Evolutionary conservation across 352 stramenopile genomes (phyloP).

Genomic region (Phytophthora tentaculata): DNA sequence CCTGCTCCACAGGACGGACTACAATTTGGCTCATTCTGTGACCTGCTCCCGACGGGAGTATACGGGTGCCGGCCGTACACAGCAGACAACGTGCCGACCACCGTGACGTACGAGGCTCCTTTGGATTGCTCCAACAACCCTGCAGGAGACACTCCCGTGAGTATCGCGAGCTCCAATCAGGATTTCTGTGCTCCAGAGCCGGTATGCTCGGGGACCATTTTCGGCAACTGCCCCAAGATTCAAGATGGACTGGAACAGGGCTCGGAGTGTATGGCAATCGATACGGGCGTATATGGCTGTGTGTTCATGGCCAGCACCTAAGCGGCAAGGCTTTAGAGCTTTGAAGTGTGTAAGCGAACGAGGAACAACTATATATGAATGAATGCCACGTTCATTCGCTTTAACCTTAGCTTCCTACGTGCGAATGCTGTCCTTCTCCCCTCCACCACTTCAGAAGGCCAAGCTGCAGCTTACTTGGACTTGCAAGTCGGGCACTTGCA

Average conservation of each 20-base stretch:
- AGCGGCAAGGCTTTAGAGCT: conserved; percentile 1
- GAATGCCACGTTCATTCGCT: conserved; percentile 10
- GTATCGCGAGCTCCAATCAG: conserved; percentile 19
- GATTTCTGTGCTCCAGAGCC: conserved; percentile 38
- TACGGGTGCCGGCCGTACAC: conserved; percentile 55
- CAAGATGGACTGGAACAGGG: conserved; percentile 36
- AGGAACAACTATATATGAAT: conserved; percentile 17
- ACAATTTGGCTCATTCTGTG: conserved; percentile 50
- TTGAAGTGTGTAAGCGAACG: not conserved
- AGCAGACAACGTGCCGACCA: conserved; percentile 29
- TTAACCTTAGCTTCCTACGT: too few relatives aligned
- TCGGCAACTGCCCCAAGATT: conserved; percentile 41
- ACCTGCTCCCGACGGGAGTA: conserved; percentile 41
- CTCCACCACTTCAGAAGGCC: not conserved
- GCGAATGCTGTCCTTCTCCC: too few relatives aligned
- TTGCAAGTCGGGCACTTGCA: conserved; percentile 32
- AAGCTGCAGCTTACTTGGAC: conserved; percentile 3
- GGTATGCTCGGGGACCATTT: conserved; percentile 39
- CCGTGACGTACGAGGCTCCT: conserved; percentile 31
- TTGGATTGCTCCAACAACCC: conserved; percentile 38
- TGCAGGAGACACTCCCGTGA: conserved; percentile 34
- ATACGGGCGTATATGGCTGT: conserved; percentile 45
- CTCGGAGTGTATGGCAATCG: conserved; percentile 39
- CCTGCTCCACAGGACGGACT: conserved; percentile 45
- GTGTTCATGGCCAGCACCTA: conserved; percentile 44